phyloP scores from a whole-genome alignment of 2,329 filamentous ascomycete species.

The Nothomitra cinnamomea region DNA sequence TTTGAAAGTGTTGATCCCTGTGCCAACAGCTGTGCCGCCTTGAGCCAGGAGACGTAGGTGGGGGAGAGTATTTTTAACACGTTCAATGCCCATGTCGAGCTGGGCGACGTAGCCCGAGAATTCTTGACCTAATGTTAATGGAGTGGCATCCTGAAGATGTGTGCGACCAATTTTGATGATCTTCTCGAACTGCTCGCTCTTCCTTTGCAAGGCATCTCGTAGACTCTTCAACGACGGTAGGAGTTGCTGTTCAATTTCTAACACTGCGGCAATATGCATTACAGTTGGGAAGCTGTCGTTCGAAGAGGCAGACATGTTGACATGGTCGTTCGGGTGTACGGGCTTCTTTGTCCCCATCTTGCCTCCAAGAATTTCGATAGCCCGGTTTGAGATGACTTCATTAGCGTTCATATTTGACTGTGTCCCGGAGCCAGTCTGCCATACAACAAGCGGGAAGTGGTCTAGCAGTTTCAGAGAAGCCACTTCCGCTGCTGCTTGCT shows the following conservation, averaged over 20 bases:
- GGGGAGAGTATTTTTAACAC: slow-evolving; percentile 66
- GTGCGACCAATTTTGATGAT: slow-evolving; percentile 99
- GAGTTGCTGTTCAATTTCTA: slow-evolving; percentile 77
- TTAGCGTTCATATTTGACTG: slow-evolving; percentile 99
- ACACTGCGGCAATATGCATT: slow-evolving; percentile 96
- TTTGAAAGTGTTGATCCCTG: slow-evolving; percentile 91
- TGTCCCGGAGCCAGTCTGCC: slow-evolving; percentile 97
- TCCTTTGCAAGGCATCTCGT: slow-evolving; percentile 67
- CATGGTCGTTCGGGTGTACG: slow-evolving; percentile 97
- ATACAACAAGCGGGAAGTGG: slow-evolving; percentile 96
- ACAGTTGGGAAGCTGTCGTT: slow-evolving; percentile 99
- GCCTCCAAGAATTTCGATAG: slow-evolving; percentile 92
- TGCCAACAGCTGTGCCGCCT: slow-evolving; percentile 92
- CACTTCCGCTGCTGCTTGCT: slow-evolving; percentile 86
- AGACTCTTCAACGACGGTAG: slow-evolving; percentile 70
- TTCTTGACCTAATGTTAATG: slow-evolving; percentile 87
- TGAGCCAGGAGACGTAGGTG: slow-evolving; percentile 79
- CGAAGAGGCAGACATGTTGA: slow-evolving; percentile 97
- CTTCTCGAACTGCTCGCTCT: slow-evolving; percentile 75
- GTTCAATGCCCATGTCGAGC: slow-evolving; percentile 77
- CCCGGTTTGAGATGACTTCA: slow-evolving; percentile 98
- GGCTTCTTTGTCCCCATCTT: slow-evolving; percentile 94
- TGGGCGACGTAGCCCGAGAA: slow-evolving; percentile 96
- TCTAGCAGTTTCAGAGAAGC: slow-evolving; percentile 85
- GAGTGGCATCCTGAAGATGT: slow-evolving; percentile 93